Percentiles rank a stretch among this genome's conserved stretches.
Conservation (phyloP, 768 basidiomycete species). For the Rhodocollybia butyracea region DNA sequence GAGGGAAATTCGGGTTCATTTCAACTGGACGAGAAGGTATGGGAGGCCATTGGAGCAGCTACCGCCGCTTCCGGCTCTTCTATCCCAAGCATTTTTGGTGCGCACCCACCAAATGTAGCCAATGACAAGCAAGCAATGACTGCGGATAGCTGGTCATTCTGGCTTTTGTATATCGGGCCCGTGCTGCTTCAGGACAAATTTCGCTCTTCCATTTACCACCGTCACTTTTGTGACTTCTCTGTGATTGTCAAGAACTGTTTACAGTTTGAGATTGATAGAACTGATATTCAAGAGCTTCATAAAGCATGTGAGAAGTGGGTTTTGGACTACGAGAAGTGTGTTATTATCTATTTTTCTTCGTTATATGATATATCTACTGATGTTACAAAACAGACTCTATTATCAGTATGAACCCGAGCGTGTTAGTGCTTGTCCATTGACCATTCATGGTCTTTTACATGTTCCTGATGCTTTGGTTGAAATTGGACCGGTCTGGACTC, state of each 20-base stretch:
- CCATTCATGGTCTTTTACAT: constrained; percentile 22
- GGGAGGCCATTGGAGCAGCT: constrained; percentile 31
- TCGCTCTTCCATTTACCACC: constrained; percentile 21
- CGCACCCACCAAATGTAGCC: constrained; percentile 22
- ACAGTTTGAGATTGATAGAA: constrained; percentile 18
- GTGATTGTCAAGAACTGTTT: constrained; percentile 25
- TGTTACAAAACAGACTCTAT: constrained; percentile 14
- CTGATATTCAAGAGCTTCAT: constrained; percentile 15
- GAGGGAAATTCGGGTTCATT: constrained; percentile 26
- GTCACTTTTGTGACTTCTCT: constrained; percentile 29
- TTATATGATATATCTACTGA: neutral
- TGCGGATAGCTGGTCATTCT: constrained; percentile 28
- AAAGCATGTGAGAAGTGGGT: constrained; percentile 26
- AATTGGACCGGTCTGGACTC: constrained; percentile 19
- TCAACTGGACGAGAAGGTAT: constrained; percentile 25
- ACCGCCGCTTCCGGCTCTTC: constrained; percentile 22
- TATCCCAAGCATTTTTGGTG: constrained; percentile 24
- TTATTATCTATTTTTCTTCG: neutral
- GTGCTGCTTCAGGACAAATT: constrained; percentile 23
- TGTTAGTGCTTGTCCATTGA: constrained; percentile 16
- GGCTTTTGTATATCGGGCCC: constrained; percentile 24
- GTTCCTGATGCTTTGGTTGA: constrained; percentile 16
- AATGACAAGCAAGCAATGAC: constrained; percentile 17
- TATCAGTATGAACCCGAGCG: constrained; percentile 16
- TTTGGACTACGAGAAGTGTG: constrained; percentile 25